Evolutionary conservation across 2,329 filamentous ascomycete genomes (phyloP), one percentile per base, ranked within the genome.

Genomic region (Pyrenochaeta sp.): DNA sequence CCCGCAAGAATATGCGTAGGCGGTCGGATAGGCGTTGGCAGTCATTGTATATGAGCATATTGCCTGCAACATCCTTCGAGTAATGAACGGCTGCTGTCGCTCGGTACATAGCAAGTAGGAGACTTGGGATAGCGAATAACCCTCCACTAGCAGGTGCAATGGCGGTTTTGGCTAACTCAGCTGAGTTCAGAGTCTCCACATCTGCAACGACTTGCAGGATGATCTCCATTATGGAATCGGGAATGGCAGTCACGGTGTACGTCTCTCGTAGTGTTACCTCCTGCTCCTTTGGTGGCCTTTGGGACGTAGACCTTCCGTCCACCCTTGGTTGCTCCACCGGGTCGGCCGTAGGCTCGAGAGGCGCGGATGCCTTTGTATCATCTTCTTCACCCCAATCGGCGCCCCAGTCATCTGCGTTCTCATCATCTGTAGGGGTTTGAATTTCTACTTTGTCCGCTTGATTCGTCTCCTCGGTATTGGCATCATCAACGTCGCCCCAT

Each of bases 231-330:
- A 98, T 88, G 3, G 89, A 86, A 59, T 92, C 89, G 0, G 95
- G 94, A 75, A 97, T 90, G 2, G 91, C 90, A 0, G 94, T 97
- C 50, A 97, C 91, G 57, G 89, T 91, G 76, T 97, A 99, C 1
- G 86, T 91, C 78, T 99, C 95, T 60, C 85, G 90, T 44, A 98
- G 79, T 0, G 91, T 90, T 58, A 98, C 80, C 72, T 95, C 90
- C 54, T 87, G 83, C 8, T 81, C 72, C 46, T 59, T 62, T 0
- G 65, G 34, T 24, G 59, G 44, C 39, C 72, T 71, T 22, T 71
- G 62, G 2, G 68, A 45, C 24, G 73, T 62, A 3, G 72, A 56
- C 36, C 76, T 74, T 25, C 67, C 66, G 48, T 77, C 78, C 13
- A 59, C 53, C 56, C 66, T 78, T 63, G 50, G 75, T 64, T 61